phyloP scores from a whole-genome alignment of 2,329 filamentous ascomycete genomes.

The Orbilia quercus region DNA sequence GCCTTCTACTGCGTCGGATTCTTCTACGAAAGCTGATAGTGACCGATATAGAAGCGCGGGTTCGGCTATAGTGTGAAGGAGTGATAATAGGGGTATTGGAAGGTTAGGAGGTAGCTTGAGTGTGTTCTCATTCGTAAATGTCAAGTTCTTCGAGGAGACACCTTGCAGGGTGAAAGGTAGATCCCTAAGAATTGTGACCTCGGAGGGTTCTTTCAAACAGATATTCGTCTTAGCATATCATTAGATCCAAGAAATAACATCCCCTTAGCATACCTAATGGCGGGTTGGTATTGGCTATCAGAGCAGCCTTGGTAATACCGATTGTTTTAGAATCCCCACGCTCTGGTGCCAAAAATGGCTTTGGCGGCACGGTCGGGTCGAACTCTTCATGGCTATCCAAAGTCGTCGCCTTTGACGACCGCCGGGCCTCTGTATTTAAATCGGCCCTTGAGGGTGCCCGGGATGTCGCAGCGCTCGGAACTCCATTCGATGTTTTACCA shows the following conservation, averaged over 20 bases:
- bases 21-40: constrained; percentile 83
- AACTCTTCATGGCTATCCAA: constrained; percentile 30
- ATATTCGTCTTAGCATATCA: constrained; percentile 64
- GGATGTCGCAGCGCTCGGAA: constrained; percentile 56
- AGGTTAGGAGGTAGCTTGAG: constrained; percentile 82
- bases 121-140: constrained; percentile 76
- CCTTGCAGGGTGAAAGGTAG: constrained; percentile 94
- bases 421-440: constrained; percentile 17
- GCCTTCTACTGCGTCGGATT: constrained; percentile 73
- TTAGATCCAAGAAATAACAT: constrained; percentile 55
- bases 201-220: constrained; percentile 68
- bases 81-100: constrained; percentile 83
- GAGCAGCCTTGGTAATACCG: constrained; percentile 38
- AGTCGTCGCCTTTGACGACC: constrained; percentile 28
- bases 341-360: constrained; percentile 51
- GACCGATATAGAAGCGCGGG: constrained; percentile 90
- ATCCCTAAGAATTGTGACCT: constrained; percentile 77
- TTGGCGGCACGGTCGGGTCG: constrained; percentile 38
- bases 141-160: constrained; percentile 83
- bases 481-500: constrained; percentile 28
- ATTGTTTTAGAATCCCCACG: constrained; percentile 30
- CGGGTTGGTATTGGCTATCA: constrained; percentile 45
- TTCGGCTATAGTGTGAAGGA: constrained; percentile 89
- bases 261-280: constrained; percentile 57
- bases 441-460: constrained; percentile 35